Evolutionary conservation across 345 rosid species (phyloP).

Genomic region (Durio zibethinus): DNA sequence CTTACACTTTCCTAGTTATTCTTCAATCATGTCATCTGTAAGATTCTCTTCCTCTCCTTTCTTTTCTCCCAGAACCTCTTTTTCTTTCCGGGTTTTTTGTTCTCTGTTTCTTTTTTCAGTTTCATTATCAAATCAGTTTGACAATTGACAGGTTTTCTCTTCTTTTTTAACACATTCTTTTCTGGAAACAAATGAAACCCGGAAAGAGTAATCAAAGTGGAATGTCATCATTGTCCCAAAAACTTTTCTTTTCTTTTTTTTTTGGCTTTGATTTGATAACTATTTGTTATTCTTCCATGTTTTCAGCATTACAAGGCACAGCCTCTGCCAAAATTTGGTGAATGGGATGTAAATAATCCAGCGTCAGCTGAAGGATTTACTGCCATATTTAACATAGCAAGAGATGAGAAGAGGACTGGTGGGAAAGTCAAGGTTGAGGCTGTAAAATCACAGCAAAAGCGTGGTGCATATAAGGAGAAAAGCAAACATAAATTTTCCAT

Average conservation of each 20-base stretch:
- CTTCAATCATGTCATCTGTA: slow-evolving; percentile 1
- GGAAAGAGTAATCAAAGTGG: background rate
- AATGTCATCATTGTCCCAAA: background rate
- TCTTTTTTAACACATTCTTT: background rate
- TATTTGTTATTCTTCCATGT: background rate
- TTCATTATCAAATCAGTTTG: background rate
- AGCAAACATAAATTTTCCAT: slow-evolving; percentile 53
- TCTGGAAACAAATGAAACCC: background rate
- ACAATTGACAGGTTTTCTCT: background rate
- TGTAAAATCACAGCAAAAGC: slow-evolving; percentile 34
- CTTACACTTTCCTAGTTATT: background rate
- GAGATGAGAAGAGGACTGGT: slow-evolving; percentile 93
- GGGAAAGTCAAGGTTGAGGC: slow-evolving; percentile 43
- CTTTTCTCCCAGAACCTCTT: background rate
- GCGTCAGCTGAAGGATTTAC: slow-evolving; percentile 97
- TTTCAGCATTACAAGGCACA: slow-evolving; percentile 42
- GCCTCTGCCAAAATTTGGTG: slow-evolving; percentile 90
- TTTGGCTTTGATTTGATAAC: background rate
- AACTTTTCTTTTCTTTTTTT: background rate
- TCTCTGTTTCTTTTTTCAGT: background rate
- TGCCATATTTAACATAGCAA: slow-evolving; percentile 86
- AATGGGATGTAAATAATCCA: slow-evolving; percentile 99
- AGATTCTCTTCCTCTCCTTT: background rate
- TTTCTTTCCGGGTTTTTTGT: background rate
- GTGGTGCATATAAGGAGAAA: slow-evolving; percentile 54